Base-by-base conservation (phyloP, 1,284 basidiomycete species). In the Ustilago nuda region DNA sequence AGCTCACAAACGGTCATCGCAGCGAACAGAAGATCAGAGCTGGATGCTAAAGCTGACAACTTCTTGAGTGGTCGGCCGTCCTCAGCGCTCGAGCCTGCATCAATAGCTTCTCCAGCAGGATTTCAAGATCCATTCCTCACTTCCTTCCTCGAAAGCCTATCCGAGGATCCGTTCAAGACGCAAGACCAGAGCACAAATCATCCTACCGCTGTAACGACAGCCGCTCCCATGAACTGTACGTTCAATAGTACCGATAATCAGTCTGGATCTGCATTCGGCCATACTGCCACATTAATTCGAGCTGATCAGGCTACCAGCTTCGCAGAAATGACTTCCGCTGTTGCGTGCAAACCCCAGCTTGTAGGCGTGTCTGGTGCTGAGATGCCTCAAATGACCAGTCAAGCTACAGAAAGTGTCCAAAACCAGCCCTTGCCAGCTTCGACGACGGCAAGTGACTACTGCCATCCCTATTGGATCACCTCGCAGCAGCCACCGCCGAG, bases 101-200 rank as follows among this genome's bases (percentile, higher is more conserved):
- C 50, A 9, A 37, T 37, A 39, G 30, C 37, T 32, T 59, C 45
- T 15, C 23, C 57, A 8, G 48, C 57, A 0, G 23, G 50, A 7
- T 37, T 59, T 27, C 41, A 71, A 4, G 70, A 72, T 8, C 39
- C 65, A 1, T 63, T 64, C 53, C 57, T 72, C 35, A 41, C 64
- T 8, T 64, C 64, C 2, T 72, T 72, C 45, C 61, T 72, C 5
- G 56, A 66, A 36, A 66, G 69, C 32, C 41, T 72, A 17, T 19
- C 33, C 27, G 69, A 50, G 36, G 61, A 59, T 6, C 30, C 54
- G 9, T 30, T 45, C 15, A 17, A 48, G 3, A 17, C 23, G 23
- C 33, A 30, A n/a, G 43, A 45, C 5, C 32, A 50, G 7, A 35
- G 23, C 1, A 11, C n/a, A 23, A 36, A 59, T 12, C 2, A 12